phyloP scores from a whole-genome alignment of 371 early-diverging fungal species.

The Mortierella sp. region DNA sequence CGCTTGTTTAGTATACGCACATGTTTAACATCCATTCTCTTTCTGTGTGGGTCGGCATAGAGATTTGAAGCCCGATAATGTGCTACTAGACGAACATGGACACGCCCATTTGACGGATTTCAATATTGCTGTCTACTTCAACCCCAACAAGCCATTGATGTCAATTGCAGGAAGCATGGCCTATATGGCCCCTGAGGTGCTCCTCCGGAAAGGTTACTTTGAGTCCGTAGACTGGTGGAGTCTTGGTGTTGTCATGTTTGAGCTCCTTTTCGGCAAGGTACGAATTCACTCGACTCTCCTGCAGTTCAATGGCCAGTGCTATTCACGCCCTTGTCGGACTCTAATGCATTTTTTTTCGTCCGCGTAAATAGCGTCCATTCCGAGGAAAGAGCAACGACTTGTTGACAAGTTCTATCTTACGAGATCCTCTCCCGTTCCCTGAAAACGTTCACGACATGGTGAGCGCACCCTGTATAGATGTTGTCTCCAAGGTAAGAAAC shows the following conservation, averaged over 20 bases:
- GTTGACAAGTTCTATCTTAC: conserved; percentile 75
- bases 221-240: conserved; percentile 92
- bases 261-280: conserved; percentile 82
- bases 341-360: background rate
- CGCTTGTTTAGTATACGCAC: background rate
- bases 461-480: conserved; percentile 70
- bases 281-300: background rate
- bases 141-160: conserved; percentile 67
- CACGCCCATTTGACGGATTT: conserved; percentile 94
- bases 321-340: background rate
- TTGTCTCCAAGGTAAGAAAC: conserved; percentile 66
- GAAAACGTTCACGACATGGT: conserved; percentile 62
- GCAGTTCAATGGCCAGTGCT: background rate
- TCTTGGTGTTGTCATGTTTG: conserved; percentile 87
- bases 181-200: conserved; percentile 88
- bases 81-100: conserved; percentile 88
- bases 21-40: background rate
- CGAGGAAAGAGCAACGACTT: conserved; percentile 85
- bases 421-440: conserved; percentile 73
- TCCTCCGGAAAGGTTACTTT: conserved; percentile 78
- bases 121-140: conserved; percentile 82
- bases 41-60: conserved; percentile 45
- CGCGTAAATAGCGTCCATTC: conserved; percentile 77
- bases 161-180: conserved; percentile 86
- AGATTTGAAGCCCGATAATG: conserved; percentile 95